Conservation (phyloP, 2,329 filamentous ascomycete genomes). For the Sordariomycetes sp. region DNA sequence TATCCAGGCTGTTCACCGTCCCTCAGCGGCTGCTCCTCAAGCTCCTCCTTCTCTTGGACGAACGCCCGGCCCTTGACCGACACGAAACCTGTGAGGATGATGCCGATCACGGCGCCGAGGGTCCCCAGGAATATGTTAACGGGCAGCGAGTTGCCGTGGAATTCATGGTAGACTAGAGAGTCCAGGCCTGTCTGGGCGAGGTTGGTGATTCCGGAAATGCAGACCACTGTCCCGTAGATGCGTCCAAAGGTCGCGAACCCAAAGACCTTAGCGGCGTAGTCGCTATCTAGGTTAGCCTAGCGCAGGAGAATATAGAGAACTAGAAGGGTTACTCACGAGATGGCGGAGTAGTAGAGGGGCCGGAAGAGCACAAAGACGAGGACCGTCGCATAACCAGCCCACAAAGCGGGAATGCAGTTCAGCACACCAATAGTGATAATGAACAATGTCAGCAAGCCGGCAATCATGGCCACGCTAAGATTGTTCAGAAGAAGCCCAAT, state of each 20-base stretch:
- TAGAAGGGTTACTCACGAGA: conserved; percentile 37
- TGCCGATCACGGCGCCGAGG: conserved; percentile 44
- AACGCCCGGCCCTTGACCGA: conserved; percentile 9
- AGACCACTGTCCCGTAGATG: conserved; percentile 69
- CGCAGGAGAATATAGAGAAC: neutral
- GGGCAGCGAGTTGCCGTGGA: conserved; percentile 52
- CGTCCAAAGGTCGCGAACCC: conserved; percentile 74
- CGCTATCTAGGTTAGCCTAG: conserved; percentile 21
- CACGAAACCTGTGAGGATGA: conserved; percentile 46
- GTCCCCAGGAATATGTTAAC: conserved; percentile 51
- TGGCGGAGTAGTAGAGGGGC: conserved; percentile 68
- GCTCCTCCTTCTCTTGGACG: neutral
- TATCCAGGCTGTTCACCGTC: too few species aligned
- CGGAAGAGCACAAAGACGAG: conserved; percentile 62
- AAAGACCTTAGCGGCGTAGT: conserved; percentile 74
- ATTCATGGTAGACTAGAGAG: conserved; percentile 53
- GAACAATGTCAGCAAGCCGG: conserved; percentile 46
- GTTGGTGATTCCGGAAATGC: conserved; percentile 61
- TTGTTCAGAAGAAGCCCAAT: conserved; percentile 62
- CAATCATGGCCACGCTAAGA: conserved; percentile 50
- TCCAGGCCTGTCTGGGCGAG: conserved; percentile 64
- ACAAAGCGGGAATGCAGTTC: conserved; percentile 53
- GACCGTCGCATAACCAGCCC: conserved; percentile 59
- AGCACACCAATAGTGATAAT: conserved; percentile 52
- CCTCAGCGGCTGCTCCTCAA: neutral